These are phyloP conservation scores for Viridothelium virens DNA, from an alignment of 495 filamentous ascomycete species.

Conservation along the genomic window DNA sequence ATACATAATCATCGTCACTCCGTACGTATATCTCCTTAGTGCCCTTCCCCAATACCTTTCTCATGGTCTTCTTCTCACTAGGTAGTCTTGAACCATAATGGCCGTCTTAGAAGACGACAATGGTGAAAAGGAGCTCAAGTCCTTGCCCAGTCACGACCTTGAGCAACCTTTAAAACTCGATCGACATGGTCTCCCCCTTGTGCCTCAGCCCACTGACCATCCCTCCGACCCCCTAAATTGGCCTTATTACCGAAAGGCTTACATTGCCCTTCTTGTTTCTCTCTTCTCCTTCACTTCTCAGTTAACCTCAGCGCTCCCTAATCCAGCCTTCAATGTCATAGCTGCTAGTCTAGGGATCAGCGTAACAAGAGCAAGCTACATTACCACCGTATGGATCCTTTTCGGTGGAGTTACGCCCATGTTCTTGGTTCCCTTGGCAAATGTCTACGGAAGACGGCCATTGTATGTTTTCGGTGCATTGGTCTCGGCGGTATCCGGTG, in stretches of 20 bases:
- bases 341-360: conserved; percentile 10
- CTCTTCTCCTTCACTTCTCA: conserved; percentile 15
- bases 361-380: conserved; percentile 12
- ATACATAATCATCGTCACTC: too few species aligned
- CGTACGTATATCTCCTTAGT: too few species aligned
- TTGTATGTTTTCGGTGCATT: conserved; percentile 10
- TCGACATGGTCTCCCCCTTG: conserved; percentile 14
- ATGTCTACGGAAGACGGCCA: conserved; percentile 5
- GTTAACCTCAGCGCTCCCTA: conserved; percentile 13
- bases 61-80: neutral
- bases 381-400: conserved; percentile 11
- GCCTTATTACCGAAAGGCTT: conserved; percentile 5
- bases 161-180: neutral
- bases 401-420: conserved; percentile 13
- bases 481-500: neutral
- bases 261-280: conserved; percentile 16
- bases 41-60: too few species aligned
- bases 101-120: neutral
- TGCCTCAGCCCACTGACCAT: conserved; percentile 18
- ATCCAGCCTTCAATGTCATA: conserved; percentile 17
- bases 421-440: conserved; percentile 14
- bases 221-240: conserved; percentile 14
- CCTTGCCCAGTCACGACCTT: neutral
- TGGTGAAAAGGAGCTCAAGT: neutral
- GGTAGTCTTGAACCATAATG: neutral